Conservation (phyloP, 257 asterid genomes). For the Scutellaria barbata region DNA sequence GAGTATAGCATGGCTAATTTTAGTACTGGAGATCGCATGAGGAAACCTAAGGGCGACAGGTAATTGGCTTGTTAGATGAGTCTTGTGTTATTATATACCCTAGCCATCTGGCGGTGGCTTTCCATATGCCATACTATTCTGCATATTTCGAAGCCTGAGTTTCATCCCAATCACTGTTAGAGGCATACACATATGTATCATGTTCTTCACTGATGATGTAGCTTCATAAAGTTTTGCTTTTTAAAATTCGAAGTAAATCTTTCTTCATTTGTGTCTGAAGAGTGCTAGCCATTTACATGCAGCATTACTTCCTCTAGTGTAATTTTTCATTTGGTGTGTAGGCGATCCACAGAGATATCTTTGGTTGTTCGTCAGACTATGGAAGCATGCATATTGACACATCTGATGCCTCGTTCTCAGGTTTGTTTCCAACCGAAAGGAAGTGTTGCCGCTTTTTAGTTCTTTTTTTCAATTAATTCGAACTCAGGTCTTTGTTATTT, state of each 20-base stretch:
- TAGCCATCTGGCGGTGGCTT: not conserved
- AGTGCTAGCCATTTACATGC: constrained; percentile 16
- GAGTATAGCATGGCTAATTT: constrained; percentile 99
- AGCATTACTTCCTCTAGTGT: not conserved
- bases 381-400: constrained; percentile 93
- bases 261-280: too few species aligned
- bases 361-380: constrained; percentile 95
- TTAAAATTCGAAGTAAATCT: not conserved
- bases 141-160: not conserved
- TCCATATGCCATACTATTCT: not conserved
- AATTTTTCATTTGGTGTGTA: constrained; percentile 40
- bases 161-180: not conserved
- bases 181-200: not conserved
- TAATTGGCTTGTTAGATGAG: constrained; percentile 32
- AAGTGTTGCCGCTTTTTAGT: constrained; percentile 4
- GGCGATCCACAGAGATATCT: constrained; percentile 97
- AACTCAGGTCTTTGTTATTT: constrained; percentile 8
- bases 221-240: not conserved
- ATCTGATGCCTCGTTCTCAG: constrained; percentile 97
- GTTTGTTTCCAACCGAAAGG: constrained; percentile 43
- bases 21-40: constrained; percentile 95
- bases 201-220: not conserved
- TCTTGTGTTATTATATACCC: constrained; percentile 8
- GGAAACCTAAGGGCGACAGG: constrained; percentile 97
- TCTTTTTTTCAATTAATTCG: not conserved